Base-by-base conservation (phyloP, 169 alveolate species). In the Cryptosporidium andersoni region DNA sequence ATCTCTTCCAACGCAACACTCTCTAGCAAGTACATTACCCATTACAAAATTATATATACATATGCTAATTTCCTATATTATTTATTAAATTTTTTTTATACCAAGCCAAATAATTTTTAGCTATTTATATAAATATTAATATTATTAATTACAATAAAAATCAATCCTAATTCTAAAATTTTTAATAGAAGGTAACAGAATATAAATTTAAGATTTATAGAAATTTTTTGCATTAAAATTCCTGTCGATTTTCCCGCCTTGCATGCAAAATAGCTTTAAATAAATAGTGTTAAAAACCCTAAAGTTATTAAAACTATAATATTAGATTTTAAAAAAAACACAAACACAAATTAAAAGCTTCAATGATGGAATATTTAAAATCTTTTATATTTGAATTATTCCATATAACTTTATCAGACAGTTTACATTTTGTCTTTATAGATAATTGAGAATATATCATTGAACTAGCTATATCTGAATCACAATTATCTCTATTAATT, bases 401-500 rank as follows among this genome's bases (percentile, higher is more conserved):
- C 88, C 81, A 80, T 7, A 88, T 25, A 49, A 88, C 81, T 53
- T 56, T 65, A 37, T 88, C 91, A 34, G 91, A 89, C 1, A 82
- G 67, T 48, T 74, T 37, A 25, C 89, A 81, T 65, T 88, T 88
- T n/a, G 48, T 66, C 2, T 51, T 63, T 4, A 66, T 36, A 4
- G 80, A 55, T 14, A 80, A 47, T 47, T 88, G 91, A 5, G 88
- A 66, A 16, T 66, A 37, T 7, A 60, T 62, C 64, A 88, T 88
- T 1, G 34, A 52, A 34, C 36, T 62, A 5, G 65, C 81, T 4
- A 52, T 2, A 9, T 25, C 66, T 60, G 25, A 51, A 42, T 53
- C 55, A 36, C 89, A 66, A 60, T 49, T 58, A 66, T 89, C 92
- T 51, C 95, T 52, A 3, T 42, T 47, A 65, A 81, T 90, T 39